Conservation (phyloP, 2,329 filamentous ascomycete species). For the Beauveria sp. region DNA sequence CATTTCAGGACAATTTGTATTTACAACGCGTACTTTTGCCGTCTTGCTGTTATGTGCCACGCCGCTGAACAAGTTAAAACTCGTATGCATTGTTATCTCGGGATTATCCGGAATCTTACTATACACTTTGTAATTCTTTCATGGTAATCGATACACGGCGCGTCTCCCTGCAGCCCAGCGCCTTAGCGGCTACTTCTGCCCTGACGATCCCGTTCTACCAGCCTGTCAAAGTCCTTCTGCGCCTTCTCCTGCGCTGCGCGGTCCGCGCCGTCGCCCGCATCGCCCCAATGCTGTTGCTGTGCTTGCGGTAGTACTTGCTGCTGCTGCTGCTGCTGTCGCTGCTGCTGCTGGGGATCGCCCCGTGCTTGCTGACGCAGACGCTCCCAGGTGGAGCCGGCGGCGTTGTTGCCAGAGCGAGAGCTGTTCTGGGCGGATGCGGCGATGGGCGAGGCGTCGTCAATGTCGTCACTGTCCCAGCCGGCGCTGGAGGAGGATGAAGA, state of each 20-base stretch:
- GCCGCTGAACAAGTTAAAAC: not conserved
- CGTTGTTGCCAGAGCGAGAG: slow-evolving; percentile 8
- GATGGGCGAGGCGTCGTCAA: slow-evolving; percentile 39
- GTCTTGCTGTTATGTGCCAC: not conserved
- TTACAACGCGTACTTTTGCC: not conserved
- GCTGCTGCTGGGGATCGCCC: not conserved
- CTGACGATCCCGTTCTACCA: slow-evolving; percentile 38
- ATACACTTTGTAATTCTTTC: not conserved
- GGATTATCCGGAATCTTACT: not conserved
- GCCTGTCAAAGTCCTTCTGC: slow-evolving; percentile 42
- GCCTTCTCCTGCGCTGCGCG: slow-evolving; percentile 35
- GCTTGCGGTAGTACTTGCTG: not conserved
- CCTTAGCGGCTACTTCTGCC: slow-evolving; percentile 18
- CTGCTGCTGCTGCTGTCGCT: slow-evolving; percentile 10
- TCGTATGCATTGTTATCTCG: not conserved
- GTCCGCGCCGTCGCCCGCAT: slow-evolving; percentile 29
- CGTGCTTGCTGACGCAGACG: slow-evolving; percentile 32
- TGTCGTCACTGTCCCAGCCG: slow-evolving; percentile 22
- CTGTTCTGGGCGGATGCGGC: slow-evolving; percentile 24
- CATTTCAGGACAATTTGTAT: not conserved
- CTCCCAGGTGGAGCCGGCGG: slow-evolving; percentile 35
- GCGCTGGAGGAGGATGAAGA: not conserved
- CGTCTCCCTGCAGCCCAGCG: no score
- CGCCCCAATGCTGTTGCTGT: slow-evolving; percentile 14
- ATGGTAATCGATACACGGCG: not conserved